Base-by-base conservation (phyloP, 306 rosid genomes). In the Betula pendula region DNA sequence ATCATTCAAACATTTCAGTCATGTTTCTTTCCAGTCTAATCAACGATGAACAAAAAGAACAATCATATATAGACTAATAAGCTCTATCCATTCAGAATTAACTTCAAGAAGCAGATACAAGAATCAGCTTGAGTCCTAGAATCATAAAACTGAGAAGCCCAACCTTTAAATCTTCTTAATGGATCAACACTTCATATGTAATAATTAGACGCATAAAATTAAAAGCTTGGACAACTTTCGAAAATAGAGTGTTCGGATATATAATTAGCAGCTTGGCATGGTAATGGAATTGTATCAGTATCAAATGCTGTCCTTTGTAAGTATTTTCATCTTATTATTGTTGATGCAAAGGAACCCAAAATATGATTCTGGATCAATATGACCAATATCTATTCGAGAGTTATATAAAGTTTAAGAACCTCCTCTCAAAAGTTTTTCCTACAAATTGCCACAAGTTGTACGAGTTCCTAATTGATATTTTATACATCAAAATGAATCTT, bases 281-380 rank as follows among this genome's bases (percentile, higher is more conserved):
- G 2, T 29, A 33, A 24, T 27, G 19, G 40, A 60, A 60, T 47
- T 13, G 49, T 33, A 50, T 76, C 49, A 14, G 73, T 11, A 47
- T 71, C 31, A 48, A 75, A 58, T 56, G 67, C 75, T 17, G 71
- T 48, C 27, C 71, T 66, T 19, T 62, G 15, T 40, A 45, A 50
- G 22, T 55, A 68, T 45, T 71, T 48, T 74, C 55, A 59, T 78
- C 4, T n/a, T 42, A 62, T 63, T 70, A 51, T 71, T 29, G 33
- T 53, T 11, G 35, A 66, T 47, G 35, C 35, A 9, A 68, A 31
- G 12, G 45, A 40, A 63, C 47, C 31, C 69, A 42, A 14, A 10
- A 47, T 59, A 5, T 10, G 68, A n/a, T 53, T 69, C 68, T 77
- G 29, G 27, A 29, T 44, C 52, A 59, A 38, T 38, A 52, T 50